Base-by-base conservation (phyloP, 768 basidiomycete genomes). In the Coprinopsis cinerea region DNA sequence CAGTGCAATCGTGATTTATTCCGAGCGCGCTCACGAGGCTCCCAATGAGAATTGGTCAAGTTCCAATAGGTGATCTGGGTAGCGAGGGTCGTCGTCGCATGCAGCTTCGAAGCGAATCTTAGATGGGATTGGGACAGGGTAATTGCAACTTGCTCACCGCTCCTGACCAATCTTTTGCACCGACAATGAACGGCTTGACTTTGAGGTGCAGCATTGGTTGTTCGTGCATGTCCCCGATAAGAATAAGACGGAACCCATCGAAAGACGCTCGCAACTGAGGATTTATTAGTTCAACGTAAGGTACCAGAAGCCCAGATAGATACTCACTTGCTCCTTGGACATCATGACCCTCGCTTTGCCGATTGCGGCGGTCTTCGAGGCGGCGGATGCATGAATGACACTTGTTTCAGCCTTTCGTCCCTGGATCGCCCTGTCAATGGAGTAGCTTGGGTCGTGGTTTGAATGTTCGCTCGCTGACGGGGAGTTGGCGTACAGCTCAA, bases 41-140 rank as follows among this genome's bases (percentile, higher is more conserved):
- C 96, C 92, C 96, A 99, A 60, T 98, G 92, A 42, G 96, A 98
- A 61, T 96, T 97, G 20, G 85, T 84, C 44, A 98, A 67, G 65
- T 99, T 99, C 91, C 92, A 99, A 60, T 96, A 99, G 52, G 83
- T 92, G 63, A 96, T 85, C 44, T 85, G 82, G 2, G 83, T 84
- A 20, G 85, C 82, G 59, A 97, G 71, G 0, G 86, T 84, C 1
- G 88, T 87, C 4, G 85, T 83, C 4, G 91, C 88, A 61, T 86
- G 85, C 39, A 98, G 68, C 95, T 97, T 28, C 23, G 10, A 23
- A 23, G 9, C 10, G 13, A 26, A 43, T 32, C 30, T 32, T 32
- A 32, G 15, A 15, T 7, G 15, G 30, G 30, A 7, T 7, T 7
- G 30, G 30, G 15, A 32, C 30, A 7, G 17, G 36, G 36, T 9